Conservation (phyloP, 2,329 filamentous ascomycete genomes). For the Aquanectria penicillioides region DNA sequence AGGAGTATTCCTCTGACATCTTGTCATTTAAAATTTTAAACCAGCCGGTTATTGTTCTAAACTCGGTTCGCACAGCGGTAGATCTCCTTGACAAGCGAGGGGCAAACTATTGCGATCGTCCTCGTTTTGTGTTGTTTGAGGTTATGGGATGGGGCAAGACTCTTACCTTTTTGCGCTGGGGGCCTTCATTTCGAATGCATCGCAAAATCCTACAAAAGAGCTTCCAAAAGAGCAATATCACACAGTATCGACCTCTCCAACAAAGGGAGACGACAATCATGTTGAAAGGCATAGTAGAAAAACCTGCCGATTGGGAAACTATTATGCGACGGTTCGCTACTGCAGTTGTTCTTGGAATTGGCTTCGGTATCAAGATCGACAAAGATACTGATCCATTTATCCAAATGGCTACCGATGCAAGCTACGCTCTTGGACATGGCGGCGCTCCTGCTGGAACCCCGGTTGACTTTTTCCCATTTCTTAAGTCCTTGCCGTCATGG, state of each 20-base stretch:
- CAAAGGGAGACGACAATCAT: constrained; percentile 45
- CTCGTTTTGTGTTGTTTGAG: constrained; percentile 55
- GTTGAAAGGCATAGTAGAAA: constrained; percentile 43
- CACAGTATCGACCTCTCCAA: constrained; percentile 48
- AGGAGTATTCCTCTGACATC: constrained; percentile 61
- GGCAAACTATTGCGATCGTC: constrained; percentile 55
- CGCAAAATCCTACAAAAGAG: constrained; percentile 54
- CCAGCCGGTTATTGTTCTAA: constrained; percentile 53
- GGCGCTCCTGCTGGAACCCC: constrained; percentile 48
- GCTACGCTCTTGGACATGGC: constrained; percentile 42
- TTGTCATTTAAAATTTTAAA: constrained; percentile 48
- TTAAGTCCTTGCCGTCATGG: constrained; percentile 53
- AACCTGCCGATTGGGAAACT: constrained; percentile 49
- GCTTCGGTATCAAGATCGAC: constrained; percentile 53
- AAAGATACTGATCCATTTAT: constrained; percentile 52
- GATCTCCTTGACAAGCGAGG: constrained; percentile 58
- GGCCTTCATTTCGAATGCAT: constrained; percentile 54
- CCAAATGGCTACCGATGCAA: constrained; percentile 47
- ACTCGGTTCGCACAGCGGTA: constrained; percentile 52
- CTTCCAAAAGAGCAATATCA: constrained; percentile 53
- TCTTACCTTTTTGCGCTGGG: constrained; percentile 56
- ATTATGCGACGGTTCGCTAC: constrained; percentile 51
- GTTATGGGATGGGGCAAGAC: constrained; percentile 59
- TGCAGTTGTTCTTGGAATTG: constrained; percentile 54
- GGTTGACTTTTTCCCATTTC: constrained; percentile 60